Percentiles rank a stretch among this genome's conserved stretches.
Conservation (phyloP, 805 yeast genomes). For the Metschnikowia lunata region DNA sequence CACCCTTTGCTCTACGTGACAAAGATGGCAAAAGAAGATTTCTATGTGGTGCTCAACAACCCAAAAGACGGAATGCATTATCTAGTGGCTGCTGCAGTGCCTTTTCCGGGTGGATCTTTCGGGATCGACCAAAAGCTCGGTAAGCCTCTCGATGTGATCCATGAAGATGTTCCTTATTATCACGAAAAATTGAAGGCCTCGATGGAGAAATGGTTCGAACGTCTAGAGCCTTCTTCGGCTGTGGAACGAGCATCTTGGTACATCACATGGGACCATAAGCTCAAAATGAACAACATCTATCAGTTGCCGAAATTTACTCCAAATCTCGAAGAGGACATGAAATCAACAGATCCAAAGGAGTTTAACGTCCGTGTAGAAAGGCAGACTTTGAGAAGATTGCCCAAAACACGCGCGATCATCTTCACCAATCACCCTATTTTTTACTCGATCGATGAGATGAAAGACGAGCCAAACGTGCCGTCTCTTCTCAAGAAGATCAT, state of each 20-base stretch:
- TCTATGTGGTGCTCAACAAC: slow-evolving; percentile 57
- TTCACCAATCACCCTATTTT: slow-evolving; percentile 78
- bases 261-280: slow-evolving; percentile 67
- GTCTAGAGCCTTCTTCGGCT: slow-evolving; percentile 55
- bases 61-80: slow-evolving; percentile 50
- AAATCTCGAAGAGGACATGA: slow-evolving; percentile 27
- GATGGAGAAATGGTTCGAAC: slow-evolving; percentile 69
- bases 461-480: slow-evolving; percentile 75
- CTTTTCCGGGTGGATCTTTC: slow-evolving; percentile 76
- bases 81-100: slow-evolving; percentile 69
- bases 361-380: slow-evolving; percentile 70
- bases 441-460: slow-evolving; percentile 72
- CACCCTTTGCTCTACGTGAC: slow-evolving; percentile 61
- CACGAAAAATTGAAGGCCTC: slow-evolving; percentile 59
- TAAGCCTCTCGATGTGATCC: slow-evolving; percentile 57
- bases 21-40: slow-evolving; percentile 73
- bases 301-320: slow-evolving; percentile 44
- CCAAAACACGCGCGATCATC: slow-evolving; percentile 59
- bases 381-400: slow-evolving; percentile 65
- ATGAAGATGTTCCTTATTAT: slow-evolving; percentile 66
- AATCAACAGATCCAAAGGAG: slow-evolving; percentile 42
- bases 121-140: slow-evolving; percentile 60
- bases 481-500: slow-evolving; percentile 64
- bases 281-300: slow-evolving; percentile 54
- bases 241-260: slow-evolving; percentile 78